Conservation (phyloP, 164 flowering plant species). For the Stephania japonica region DNA sequence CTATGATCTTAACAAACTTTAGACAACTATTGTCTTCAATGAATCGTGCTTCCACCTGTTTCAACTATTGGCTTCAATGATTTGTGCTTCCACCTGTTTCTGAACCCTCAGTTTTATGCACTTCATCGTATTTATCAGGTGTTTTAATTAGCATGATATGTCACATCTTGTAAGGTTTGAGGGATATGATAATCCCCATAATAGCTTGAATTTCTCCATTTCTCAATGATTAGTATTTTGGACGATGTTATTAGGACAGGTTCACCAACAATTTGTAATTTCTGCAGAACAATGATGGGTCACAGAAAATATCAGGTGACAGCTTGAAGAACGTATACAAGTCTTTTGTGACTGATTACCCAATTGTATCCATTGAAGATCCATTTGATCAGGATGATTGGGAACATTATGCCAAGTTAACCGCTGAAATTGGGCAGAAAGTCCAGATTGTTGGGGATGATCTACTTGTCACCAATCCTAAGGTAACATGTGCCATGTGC, state of each 20-base stretch:
- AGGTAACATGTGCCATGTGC: slow-evolving; percentile 15
- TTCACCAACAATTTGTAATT: neutral
- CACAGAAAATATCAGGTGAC: slow-evolving; percentile 37
- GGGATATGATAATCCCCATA: neutral
- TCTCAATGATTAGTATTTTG: neutral
- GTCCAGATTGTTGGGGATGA: slow-evolving; percentile 42
- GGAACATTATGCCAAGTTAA: slow-evolving; percentile 35
- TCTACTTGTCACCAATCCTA: slow-evolving; percentile 39
- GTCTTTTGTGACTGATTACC: slow-evolving; percentile 34
- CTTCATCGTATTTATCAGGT: neutral
- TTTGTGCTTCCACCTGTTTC: neutral
- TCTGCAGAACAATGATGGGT: slow-evolving; percentile 40
- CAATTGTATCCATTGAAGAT: slow-evolving; percentile 39
- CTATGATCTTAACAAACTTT: neutral
- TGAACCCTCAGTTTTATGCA: neutral
- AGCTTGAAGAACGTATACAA: slow-evolving; percentile 33
- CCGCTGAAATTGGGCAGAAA: slow-evolving; percentile 31
- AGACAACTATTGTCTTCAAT: neutral
- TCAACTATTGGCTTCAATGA: neutral
- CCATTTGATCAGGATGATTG: slow-evolving; percentile 45
- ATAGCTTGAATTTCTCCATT: neutral
- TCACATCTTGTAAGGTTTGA: neutral
- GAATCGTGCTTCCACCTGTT: neutral
- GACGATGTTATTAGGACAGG: neutral
- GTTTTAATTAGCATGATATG: neutral